These are phyloP conservation scores for Bimuria novae-zelandiae DNA, from an alignment of 2,329 filamentous ascomycete genomes.

Conservation along the genomic window DNA sequence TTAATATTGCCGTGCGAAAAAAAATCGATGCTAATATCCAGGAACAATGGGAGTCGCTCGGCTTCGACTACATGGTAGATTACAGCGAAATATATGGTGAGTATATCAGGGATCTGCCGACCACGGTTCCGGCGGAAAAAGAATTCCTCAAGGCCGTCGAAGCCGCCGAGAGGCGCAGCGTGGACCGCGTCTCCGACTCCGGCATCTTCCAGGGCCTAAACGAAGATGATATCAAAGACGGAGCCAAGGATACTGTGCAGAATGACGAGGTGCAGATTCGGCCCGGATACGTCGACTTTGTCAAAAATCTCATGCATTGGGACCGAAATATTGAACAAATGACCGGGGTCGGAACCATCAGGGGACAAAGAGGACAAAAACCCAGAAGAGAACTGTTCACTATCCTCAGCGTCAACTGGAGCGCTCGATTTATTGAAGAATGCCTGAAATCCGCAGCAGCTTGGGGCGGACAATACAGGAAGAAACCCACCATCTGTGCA, in stretches of 20 bases:
- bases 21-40: conserved; percentile 14
- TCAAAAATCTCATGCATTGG: conserved; percentile 8
- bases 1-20: conserved; percentile 32
- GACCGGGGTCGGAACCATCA: neutral
- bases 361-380: neutral
- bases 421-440: conserved; percentile 46
- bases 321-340: neutral
- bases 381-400: conserved; percentile 21
- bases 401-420: conserved; percentile 57
- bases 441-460: conserved; percentile 23
- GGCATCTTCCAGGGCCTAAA: conserved; percentile 48
- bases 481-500: conserved; percentile 14
- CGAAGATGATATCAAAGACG: conserved; percentile 30
- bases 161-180: conserved; percentile 48
- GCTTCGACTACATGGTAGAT: conserved; percentile 47
- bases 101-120: conserved; percentile 28
- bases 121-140: conserved; percentile 42
- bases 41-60: conserved; percentile 37
- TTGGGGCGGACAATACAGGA: neutral
- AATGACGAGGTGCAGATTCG: conserved; percentile 40
- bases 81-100: conserved; percentile 42
- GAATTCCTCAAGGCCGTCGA: conserved; percentile 44
- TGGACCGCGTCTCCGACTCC: conserved; percentile 45
- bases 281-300: conserved; percentile 41
- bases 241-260: conserved; percentile 32